phyloP scores from a whole-genome alignment of 2,329 filamentous ascomycete genomes.

The Colletotrichum tamarilloi region DNA sequence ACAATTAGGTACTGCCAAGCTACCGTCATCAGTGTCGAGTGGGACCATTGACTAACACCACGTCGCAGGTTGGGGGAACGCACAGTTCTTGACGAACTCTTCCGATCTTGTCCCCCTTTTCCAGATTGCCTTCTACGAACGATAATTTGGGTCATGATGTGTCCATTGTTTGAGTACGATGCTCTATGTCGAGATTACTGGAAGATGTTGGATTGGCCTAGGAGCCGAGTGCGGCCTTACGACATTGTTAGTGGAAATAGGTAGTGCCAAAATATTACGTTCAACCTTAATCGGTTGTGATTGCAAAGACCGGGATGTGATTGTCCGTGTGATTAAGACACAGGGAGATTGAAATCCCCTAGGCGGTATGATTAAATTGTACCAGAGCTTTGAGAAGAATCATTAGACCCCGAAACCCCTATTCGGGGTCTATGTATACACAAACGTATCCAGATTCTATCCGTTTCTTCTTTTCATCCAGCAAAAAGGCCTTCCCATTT shows the following conservation, averaged over 20 bases:
- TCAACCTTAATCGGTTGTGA: not conserved
- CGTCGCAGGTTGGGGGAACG: not conserved
- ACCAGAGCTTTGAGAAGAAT: slow-evolving; percentile 27
- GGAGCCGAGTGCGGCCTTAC: not conserved
- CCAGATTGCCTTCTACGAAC: not conserved
- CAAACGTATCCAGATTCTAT: slow-evolving; percentile 28
- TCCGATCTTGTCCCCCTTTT: not conserved
- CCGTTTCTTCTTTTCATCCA: slow-evolving; percentile 30
- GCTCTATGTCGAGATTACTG: not conserved
- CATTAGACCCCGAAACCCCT: slow-evolving; percentile 12
- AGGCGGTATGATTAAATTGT: slow-evolving; percentile 30
- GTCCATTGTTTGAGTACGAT: slow-evolving; percentile 13
- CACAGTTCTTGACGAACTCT: not conserved
- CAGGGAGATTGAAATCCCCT: slow-evolving; percentile 26
- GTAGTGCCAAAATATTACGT: not conserved
- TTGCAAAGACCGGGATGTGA: too few relatives aligned
- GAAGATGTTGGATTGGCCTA: not conserved
- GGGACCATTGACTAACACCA: slow-evolving; percentile 26
- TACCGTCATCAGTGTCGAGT: not conserved
- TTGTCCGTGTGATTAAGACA: slow-evolving; percentile 2
- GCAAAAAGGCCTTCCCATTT: slow-evolving; percentile 27
- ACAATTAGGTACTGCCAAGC: slow-evolving; percentile 34
- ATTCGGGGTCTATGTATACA: slow-evolving; percentile 30
- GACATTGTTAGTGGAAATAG: not conserved
- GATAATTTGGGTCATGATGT: not conserved